Evolutionary conservation across 352 stramenopile species (phyloP).

Genomic region (Bremia lactucae): DNA sequence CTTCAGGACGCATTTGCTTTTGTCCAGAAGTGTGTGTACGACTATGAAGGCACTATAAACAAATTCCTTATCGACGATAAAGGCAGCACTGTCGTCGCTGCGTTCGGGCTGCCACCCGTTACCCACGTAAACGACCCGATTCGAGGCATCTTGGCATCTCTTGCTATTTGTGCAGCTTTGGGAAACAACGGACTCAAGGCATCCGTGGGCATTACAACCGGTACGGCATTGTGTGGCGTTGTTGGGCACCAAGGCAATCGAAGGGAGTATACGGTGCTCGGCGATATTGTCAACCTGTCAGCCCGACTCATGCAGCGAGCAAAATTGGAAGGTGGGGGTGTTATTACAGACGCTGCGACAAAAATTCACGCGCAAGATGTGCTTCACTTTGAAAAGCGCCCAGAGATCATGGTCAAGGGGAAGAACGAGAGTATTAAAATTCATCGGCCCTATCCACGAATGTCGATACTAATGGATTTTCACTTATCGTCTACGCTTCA

Average conservation of each 20-base stretch:
- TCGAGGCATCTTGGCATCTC: conserved; percentile 80
- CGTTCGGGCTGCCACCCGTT: conserved; percentile 87
- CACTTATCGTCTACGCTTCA: conserved; percentile 35
- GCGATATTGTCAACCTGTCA: conserved; percentile 90
- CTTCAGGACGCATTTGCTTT: conserved; percentile 71
- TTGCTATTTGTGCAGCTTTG: conserved; percentile 75
- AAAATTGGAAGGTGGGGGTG: conserved; percentile 70
- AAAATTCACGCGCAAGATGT: conserved; percentile 77
- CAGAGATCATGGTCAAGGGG: conserved; percentile 87
- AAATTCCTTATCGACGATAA: conserved; percentile 96
- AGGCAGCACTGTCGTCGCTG: conserved; percentile 88
- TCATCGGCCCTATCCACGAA: conserved; percentile 75
- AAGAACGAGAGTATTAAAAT: conserved; percentile 88
- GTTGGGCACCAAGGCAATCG: conserved; percentile 85
- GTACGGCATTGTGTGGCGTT: conserved; percentile 87
- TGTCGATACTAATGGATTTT: conserved; percentile 76
- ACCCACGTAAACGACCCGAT: conserved; percentile 88
- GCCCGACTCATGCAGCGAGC: conserved; percentile 88
- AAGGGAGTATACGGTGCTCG: conserved; percentile 90
- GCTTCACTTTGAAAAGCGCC: conserved; percentile 83
- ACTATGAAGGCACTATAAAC: conserved; percentile 93
- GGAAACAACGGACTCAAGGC: conserved; percentile 60
- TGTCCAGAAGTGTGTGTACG: conserved; percentile 87
- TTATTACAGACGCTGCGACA: conserved; percentile 84
- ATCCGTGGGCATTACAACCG: conserved; percentile 87